Base-by-base conservation (phyloP, 2,329 filamentous ascomycete genomes). In the Conoideocrella luteorostrata region DNA sequence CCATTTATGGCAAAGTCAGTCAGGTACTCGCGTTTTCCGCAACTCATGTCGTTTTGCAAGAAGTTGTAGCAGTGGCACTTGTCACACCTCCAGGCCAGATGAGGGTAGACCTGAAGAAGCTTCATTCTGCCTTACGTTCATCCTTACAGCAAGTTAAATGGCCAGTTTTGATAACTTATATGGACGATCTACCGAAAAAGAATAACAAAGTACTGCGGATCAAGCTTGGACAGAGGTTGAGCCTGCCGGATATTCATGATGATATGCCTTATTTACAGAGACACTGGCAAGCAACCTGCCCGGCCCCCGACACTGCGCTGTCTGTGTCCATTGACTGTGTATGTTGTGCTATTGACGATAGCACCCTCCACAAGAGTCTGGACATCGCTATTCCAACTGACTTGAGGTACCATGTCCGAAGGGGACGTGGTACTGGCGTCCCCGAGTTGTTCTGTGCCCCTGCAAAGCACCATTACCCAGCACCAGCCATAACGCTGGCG, bases 141-240 rank as follows among this genome's bases (percentile, higher is more conserved):
- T 68, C 68, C 0, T 59, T 80, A 11, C 72, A 75, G 41, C 68
- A 73, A 46, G 69, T 67, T 9, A 79, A 79, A 51, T 71, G 71
- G 65, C 76, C 75, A 0, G 61, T 64, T 0, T 46, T 76, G 23
- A 57, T 78, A 15, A 66, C 71, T 0, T 78, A 76, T 55, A 78
- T 79, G 75, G 64, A 77, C 23, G 69, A 69, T 32, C 58, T 76
- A 1, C 72, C 77, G 1, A 77, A 72, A 46, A 71, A 65, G 28
- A 78, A 78, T 57, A 76, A 76, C 62, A 80, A 80, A 50, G 62
- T 78, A n/a, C 58, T 78, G 18, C 69, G 76, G 3, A 75, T 78
- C 52, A 70, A 66, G 48, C 59, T 80, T 4, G 69, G 64, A 0
- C 65, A 77, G 43, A 64, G 75, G 3, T 57, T 78, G 4, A 55